Base-by-base conservation (phyloP, 2,329 filamentous ascomycete genomes). In the Atkinsonella hypoxylon region DNA sequence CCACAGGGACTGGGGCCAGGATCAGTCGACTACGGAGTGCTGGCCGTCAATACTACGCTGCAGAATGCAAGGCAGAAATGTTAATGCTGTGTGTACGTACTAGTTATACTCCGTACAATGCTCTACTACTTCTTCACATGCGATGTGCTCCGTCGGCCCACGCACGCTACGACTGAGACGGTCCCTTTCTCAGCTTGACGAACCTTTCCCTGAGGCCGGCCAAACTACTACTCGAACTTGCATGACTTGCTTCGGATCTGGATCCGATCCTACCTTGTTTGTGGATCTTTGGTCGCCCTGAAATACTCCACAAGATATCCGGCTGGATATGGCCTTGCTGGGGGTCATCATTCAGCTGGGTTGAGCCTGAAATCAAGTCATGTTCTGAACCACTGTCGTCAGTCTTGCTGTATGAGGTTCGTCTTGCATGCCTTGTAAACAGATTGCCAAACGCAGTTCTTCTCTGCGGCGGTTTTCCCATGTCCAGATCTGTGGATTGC, bases 371-470 rank as follows among this genome's bases (percentile, higher is more conserved):
- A 42, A 40, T 12, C 4, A 12, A 22, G 9, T 12, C 31, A 22
- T 50, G 20, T 20, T 49, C 48, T 20, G 11, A 26, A 13, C 10
- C 9, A 30, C n/a, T n/a, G n/a, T 20, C 4, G 10, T 12, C 10
- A 5, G 48, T 7, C 22, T 32, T 49, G 34, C 41, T 39, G 41
- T 18, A 32, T 20, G 48, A 50, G 30, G 20, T 45, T n/a, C 40
- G 41, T 13, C 48, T 22, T 38, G 20, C 42, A 34, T 50, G 48
- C 22, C 40, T 45, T n/a, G 32, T 17, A 39, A 50, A 40, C 4
- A 50, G 45, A 17, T 32, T 50, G 17, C 42, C 48, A n/a, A 50
- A 50, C 5, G 48, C 38, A 5, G 22, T 45, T 26, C 39, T 50
- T 31, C n/a, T 45, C 20, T 41, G 34, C 44, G 30, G 30, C 12